These are phyloP conservation scores for Thamnidium elegans DNA, from an alignment of 192 early-diverging fungal genomes.

Conservation along the genomic window DNA sequence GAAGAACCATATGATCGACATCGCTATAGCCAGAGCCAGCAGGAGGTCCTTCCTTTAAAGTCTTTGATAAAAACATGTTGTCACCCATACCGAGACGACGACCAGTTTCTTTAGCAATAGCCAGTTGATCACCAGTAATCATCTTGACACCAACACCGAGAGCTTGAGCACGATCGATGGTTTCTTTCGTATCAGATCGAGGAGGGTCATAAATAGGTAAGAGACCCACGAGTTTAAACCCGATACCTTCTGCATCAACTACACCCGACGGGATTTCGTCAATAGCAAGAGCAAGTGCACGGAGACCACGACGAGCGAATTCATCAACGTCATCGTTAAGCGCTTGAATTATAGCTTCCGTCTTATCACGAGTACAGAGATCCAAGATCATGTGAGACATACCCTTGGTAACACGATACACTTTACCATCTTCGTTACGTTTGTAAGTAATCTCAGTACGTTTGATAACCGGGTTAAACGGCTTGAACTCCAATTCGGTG, in stretches of 20 bases:
- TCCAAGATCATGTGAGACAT: conserved; percentile 72
- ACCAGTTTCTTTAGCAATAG: conserved; percentile 71
- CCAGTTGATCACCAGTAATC: conserved; percentile 90
- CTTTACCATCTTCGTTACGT: conserved; percentile 56
- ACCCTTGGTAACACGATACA: conserved; percentile 71
- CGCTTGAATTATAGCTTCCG: conserved; percentile 49
- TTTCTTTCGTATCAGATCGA: conserved; percentile 76
- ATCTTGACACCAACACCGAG: conserved; percentile 86
- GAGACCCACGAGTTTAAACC: conserved; percentile 68
- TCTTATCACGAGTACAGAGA: conserved; percentile 68
- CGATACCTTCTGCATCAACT: conserved; percentile 58
- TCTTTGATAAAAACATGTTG: conserved; percentile 67
- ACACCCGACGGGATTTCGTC: conserved; percentile 61
- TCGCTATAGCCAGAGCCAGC: conserved; percentile 53
- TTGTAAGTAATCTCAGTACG: conserved; percentile 70
- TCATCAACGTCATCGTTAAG: conserved; percentile 60
- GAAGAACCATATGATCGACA: conserved; percentile 60
- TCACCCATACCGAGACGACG: conserved; percentile 69
- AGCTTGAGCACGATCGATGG: conserved; percentile 66
- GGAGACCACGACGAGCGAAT: conserved; percentile 66
- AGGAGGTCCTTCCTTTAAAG: conserved; percentile 59
- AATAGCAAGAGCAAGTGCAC: conserved; percentile 73
- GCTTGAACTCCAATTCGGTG: conserved; percentile 64
- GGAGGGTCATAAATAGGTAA: conserved; percentile 79
- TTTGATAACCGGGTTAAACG: conserved; percentile 79